phyloP scores from a whole-genome alignment of 768 basidiomycete genomes.

The Vararia minispora region DNA sequence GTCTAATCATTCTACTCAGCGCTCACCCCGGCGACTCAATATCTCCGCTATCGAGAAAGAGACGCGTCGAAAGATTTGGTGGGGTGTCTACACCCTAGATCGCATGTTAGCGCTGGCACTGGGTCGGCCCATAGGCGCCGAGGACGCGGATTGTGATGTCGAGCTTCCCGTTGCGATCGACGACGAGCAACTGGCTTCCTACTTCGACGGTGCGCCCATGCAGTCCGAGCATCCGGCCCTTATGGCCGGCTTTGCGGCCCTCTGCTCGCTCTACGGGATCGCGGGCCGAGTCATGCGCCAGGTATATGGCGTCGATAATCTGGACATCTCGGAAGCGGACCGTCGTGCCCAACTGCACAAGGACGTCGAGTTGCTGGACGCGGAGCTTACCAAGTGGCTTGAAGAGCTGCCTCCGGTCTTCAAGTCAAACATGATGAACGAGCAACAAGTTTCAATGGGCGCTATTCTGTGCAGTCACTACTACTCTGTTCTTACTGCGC shows the following conservation, averaged over 20 bases:
- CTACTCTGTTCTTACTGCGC: conserved; percentile 77
- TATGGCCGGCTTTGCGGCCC: conserved; percentile 73
- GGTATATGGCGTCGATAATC: conserved; percentile 73
- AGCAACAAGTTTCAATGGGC: conserved; percentile 78
- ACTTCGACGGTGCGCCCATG: conserved; percentile 54
- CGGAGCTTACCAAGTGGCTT: conserved; percentile 73
- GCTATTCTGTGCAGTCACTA: conserved; percentile 83
- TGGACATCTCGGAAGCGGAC: conserved; percentile 62
- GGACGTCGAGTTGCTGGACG: conserved; percentile 69
- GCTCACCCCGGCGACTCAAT: conserved; percentile 66
- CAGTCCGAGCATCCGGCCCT: conserved; percentile 48
- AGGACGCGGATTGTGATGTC: conserved; percentile 86
- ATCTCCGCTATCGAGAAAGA: conserved; percentile 76
- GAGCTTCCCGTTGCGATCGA: conserved; percentile 78
- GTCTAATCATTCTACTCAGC: conserved; percentile 30
- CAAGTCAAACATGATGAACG: conserved; percentile 62
- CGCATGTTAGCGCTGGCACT: conserved; percentile 88
- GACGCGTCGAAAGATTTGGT: conserved; percentile 86
- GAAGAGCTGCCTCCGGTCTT: conserved; percentile 64
- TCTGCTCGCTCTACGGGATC: conserved; percentile 75
- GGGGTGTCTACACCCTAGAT: conserved; percentile 85
- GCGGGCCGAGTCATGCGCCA: conserved; percentile 72
- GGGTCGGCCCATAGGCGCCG: conserved; percentile 79
- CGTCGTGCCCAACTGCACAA: conserved; percentile 66
- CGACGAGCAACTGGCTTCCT: conserved; percentile 65